Percentiles rank a stretch among this genome's conserved stretches.
Evolutionary conservation across 1,284 basidiomycete species (phyloP).

Genomic region (Wallemia mellicola): DNA sequence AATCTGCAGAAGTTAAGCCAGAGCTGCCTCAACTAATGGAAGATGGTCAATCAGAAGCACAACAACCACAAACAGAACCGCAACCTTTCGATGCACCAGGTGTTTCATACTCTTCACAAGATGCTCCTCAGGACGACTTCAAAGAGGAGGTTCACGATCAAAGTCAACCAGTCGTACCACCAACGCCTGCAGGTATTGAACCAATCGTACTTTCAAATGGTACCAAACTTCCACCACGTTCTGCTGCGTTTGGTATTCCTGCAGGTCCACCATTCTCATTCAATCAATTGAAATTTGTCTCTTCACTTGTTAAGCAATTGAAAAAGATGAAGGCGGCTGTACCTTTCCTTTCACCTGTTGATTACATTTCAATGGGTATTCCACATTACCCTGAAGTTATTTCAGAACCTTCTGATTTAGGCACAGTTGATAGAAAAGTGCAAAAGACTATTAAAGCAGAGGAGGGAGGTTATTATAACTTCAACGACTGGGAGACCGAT

Average conservation of each 20-base stretch:
- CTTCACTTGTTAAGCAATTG: constrained; percentile 15
- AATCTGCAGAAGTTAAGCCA: no score
- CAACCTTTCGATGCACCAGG: not conserved
- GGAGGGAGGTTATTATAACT: constrained; percentile 39
- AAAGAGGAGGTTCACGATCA: not conserved
- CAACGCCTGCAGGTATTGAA: not conserved
- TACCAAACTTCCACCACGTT: not conserved
- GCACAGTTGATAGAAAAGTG: constrained; percentile 76
- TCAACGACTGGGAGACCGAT: constrained; percentile 51
- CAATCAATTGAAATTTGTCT: not conserved
- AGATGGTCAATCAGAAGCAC: not conserved
- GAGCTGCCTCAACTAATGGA: not conserved
- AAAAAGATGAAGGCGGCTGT: constrained; percentile 60
- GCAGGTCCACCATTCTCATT: not conserved
- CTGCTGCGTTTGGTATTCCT: not conserved
- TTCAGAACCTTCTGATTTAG: constrained; percentile 75
- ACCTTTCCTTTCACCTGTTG: constrained; percentile 67
- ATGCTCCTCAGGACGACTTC: not conserved
- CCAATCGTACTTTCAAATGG: not conserved
- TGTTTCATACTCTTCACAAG: not conserved
- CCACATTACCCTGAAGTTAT: constrained; percentile 74
- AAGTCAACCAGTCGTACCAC: not conserved
- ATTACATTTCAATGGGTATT: constrained; percentile 60
- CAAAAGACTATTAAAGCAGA: constrained; percentile 18
- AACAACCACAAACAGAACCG: not conserved